Conservation (phyloP, 148 eudicot genomes). For the Fallopia convolvulus region DNA sequence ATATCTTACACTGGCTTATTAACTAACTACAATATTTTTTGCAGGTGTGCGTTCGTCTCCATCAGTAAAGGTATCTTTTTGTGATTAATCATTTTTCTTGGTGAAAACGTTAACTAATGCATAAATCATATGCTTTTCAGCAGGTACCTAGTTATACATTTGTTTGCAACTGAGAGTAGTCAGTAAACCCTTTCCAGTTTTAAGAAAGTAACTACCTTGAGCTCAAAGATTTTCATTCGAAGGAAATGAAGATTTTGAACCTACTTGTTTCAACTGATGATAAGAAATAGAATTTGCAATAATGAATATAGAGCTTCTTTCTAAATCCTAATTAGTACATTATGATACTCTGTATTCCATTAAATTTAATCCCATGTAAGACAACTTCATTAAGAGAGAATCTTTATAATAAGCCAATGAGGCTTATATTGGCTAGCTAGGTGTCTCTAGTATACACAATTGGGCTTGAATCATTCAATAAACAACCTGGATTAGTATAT, state of each 20-base stretch:
- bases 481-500: too few relatives aligned
- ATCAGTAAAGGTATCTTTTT: conserved; percentile 42
- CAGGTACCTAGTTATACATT: not conserved
- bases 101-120: not conserved
- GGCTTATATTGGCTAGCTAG: too few relatives aligned
- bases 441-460: not conserved
- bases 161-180: not conserved
- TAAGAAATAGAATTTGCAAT: not conserved
- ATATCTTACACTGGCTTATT: not conserved
- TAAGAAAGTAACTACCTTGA: not conserved
- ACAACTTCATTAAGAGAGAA: too few relatives aligned
- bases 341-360: too few relatives aligned
- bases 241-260: not conserved
- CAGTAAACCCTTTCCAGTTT: not conserved
- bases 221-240: not conserved
- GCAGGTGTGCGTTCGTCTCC: conserved; percentile 44
- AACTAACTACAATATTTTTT: conserved; percentile 7
- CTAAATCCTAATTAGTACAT: too few relatives aligned
- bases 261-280: not conserved
- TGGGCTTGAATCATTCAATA: not conserved
- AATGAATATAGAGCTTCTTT: not conserved
- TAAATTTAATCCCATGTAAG: too few relatives aligned
- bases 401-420: too few relatives aligned
- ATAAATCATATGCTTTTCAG: not conserved
- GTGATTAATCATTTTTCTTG: not conserved